Evolutionary conservation across 2,329 filamentous ascomycete genomes (phyloP), one percentile per base, ranked within the genome.

Genomic region (Dothiorella sarmentorum): DNA sequence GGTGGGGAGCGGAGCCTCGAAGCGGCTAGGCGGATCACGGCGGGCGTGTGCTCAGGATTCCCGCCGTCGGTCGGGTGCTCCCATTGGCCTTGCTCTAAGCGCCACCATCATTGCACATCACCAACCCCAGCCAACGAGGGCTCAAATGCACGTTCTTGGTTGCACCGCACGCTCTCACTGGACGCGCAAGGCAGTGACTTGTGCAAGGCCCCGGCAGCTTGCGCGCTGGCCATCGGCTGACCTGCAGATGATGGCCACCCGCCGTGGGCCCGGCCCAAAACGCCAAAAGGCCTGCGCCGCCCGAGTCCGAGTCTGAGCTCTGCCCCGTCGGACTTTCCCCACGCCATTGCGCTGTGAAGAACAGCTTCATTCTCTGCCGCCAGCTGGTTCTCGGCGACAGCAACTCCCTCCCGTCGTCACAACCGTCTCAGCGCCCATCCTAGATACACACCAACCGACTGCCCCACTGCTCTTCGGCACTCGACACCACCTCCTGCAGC

Each of bases 251-350:
- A 43, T 56, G 33, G 33, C 20, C 37, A 11, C 38, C 40, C 47
- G 47, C 11, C 29, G 31, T 33, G 31, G 33, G 47, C 29, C 29
- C 20, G 33, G 49, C 49, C 49, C 7, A 26, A 38, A 24, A 20
- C 49, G 49, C 49, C 49, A 53, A 53, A 53, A 53, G 49, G 24
- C 49, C 35, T 53, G 49, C 49, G 33, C 35, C 49, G 49, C 49
- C 49, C 49, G 35, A 40, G 22, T 53, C 33, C 49, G 7, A 18
- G 15, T 29, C 10, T 17, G 45, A 51, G 45, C 45, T 40, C 22
- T 26, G 22, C 29, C 33, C 31, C 47, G 31, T 37, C 47, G 31
- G 40, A n/a, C 29, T 24, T 44, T 27, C 35, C 38, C 31, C 40
- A 13, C 33, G 7, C 11, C n/a, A 7, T n/a, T 11, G n/a, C 37